Percentiles rank a stretch among this genome's conserved stretches.
Evolutionary conservation across 2,329 filamentous ascomycete species (phyloP).

Genomic region (Daldinia sp.): DNA sequence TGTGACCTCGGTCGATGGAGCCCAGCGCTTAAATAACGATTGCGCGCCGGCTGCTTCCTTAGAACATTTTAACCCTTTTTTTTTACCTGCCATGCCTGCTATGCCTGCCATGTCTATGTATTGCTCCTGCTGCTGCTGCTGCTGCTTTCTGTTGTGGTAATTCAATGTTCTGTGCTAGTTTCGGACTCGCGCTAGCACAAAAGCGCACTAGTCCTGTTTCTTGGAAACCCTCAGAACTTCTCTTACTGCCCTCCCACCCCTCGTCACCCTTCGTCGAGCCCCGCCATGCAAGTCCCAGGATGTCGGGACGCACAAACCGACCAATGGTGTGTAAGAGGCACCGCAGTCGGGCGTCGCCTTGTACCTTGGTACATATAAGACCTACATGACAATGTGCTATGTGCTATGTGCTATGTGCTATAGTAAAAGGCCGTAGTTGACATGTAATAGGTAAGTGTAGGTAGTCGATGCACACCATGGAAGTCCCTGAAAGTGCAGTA

Average conservation of each 20-base stretch:
- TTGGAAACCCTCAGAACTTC: not conserved
- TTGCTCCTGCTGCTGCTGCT: too few species aligned
- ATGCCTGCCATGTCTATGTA: not conserved
- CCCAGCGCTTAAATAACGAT: slow-evolving; percentile 36
- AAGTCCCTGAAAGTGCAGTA: not conserved
- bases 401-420: not conserved
- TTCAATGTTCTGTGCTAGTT: not conserved
- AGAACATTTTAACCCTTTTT: slow-evolving; percentile 3
- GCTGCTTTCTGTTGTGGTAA: not conserved
- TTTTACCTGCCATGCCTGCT: not conserved
- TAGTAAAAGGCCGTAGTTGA: not conserved
- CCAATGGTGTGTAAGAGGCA: slow-evolving; percentile 23
- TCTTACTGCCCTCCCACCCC: not conserved
- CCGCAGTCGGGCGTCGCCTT: slow-evolving; percentile 28
- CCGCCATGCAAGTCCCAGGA: slow-evolving; percentile 42
- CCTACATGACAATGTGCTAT: not conserved
- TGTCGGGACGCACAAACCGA: slow-evolving; percentile 35
- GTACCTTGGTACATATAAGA: slow-evolving; percentile 17
- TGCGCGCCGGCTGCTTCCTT: slow-evolving; percentile 11
- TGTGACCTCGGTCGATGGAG: slow-evolving; percentile 4
- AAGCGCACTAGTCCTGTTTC: slow-evolving; percentile 4
- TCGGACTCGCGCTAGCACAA: slow-evolving; percentile 12
- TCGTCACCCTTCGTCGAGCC: slow-evolving; percentile 19
- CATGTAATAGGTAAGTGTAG: not conserved
- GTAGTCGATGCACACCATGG: too few species aligned